Base-by-base conservation (phyloP, 2,329 filamentous ascomycete genomes). In the Hirsutella thompsonii region DNA sequence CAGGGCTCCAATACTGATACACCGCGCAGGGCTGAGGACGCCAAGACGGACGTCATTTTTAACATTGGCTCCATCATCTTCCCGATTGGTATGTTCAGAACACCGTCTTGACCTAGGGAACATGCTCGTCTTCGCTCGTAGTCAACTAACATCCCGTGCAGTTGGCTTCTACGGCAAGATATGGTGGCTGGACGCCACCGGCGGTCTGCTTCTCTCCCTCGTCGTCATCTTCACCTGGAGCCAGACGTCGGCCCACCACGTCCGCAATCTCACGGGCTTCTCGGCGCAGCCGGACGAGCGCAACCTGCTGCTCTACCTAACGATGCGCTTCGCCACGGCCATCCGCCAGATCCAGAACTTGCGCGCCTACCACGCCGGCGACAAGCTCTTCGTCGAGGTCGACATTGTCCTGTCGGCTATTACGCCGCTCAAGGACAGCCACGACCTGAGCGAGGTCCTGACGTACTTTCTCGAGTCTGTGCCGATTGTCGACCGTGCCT, bases 31-130 rank as follows among this genome's bases (percentile, higher is more conserved):
- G 69, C 69, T 28, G 65, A 70, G 21, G 69, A 73, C 46, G 69
- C 69, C 40, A 65, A 69, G 54, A 82, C 84, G 0, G 84, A 94
- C 53, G 83, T 94, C 21, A 79, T 94, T 26, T 94, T 94, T 72
- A 94, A 94, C 61, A 77, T 76, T 1, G 90, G 92, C 53, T 88
- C 83, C 47, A 92, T 94, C 53, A 70, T 92, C 20, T 94, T 94
- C 55, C 88, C 88, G 1, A 74, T 93, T 8, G 53, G 72, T 76
- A 59, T 47, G 67, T 32, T 20, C 33, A 23, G 33, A 18, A n/a
- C 20, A 14, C 4, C 2, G 23, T 19, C 36, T 11, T n/a, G 8
- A n/a, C 13, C 30, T 14, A 6, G 30, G 8, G n/a, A n/a, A n/a
- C n/a, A n/a, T n/a, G n/a, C n/a, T n/a, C n/a, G n/a, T n/a, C n/a